Conservation (phyloP, 352 stramenopile genomes). For the Globisporangium abappressorium region DNA sequence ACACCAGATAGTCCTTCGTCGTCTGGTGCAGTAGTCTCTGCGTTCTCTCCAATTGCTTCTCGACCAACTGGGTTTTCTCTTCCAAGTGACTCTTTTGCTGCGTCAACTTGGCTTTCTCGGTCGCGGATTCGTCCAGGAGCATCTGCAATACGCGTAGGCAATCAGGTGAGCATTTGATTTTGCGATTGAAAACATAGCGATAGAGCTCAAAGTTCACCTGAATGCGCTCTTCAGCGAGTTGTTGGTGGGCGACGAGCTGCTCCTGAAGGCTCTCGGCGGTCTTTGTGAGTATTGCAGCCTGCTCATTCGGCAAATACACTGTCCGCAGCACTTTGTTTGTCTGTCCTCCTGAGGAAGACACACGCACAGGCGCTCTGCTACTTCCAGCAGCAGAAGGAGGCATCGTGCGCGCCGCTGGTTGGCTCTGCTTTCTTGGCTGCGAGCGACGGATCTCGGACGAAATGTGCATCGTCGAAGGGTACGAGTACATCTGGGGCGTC, state of each 20-base stretch:
- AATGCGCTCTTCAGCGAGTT: slow-evolving; percentile 53
- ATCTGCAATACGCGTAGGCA: slow-evolving; percentile 19
- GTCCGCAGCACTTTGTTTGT: slow-evolving; percentile 59
- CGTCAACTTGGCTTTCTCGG: slow-evolving; percentile 53
- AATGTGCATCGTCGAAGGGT: slow-evolving; percentile 78
- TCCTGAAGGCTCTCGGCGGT: slow-evolving; percentile 57
- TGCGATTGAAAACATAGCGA: not conserved
- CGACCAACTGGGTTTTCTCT: slow-evolving; percentile 31
- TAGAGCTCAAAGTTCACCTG: slow-evolving; percentile 31
- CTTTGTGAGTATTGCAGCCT: slow-evolving; percentile 44
- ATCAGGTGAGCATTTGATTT: not conserved
- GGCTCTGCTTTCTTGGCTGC: not conserved
- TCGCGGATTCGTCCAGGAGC: slow-evolving; percentile 49
- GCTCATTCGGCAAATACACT: slow-evolving; percentile 76
- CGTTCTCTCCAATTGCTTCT: slow-evolving; percentile 51
- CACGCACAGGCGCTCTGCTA: slow-evolving; percentile 19
- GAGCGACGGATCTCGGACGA: slow-evolving; percentile 26
- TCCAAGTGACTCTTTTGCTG: slow-evolving; percentile 34
- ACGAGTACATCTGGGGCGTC: slow-evolving; percentile 44
- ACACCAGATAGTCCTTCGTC: slow-evolving; percentile 74
- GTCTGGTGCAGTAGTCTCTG: slow-evolving; percentile 63
- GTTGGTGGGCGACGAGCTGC: slow-evolving; percentile 53
- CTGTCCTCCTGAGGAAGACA: slow-evolving; percentile 16
- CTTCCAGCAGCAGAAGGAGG: slow-evolving; percentile 4
- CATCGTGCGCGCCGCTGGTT: not conserved